Percentiles rank a stretch among this genome's conserved stretches.
phyloP scores from a whole-genome alignment of 1,139 yeast genomes.

The Suhomyces wounanorum region DNA sequence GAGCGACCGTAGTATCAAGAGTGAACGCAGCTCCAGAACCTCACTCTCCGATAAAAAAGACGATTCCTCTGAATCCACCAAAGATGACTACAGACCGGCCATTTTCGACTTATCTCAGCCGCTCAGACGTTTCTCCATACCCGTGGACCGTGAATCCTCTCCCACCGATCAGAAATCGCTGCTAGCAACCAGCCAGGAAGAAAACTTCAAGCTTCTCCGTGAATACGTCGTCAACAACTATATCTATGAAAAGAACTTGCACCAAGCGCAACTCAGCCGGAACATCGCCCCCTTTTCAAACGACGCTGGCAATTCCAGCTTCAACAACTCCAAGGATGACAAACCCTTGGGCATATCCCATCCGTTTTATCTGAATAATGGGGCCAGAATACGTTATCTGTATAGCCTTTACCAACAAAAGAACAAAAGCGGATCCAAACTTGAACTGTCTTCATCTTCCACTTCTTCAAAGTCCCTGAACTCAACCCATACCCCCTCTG shows the following conservation, averaged over 20 bases:
- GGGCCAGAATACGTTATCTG: not conserved
- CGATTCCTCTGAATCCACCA: not conserved
- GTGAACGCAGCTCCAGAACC: not conserved
- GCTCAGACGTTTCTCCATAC: slow-evolving; percentile 31
- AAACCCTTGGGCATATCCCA: not conserved
- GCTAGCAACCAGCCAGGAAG: slow-evolving; percentile 12
- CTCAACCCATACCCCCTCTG: not conserved
- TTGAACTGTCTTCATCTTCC: slow-evolving; percentile 1
- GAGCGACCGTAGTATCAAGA: slow-evolving; percentile 3
- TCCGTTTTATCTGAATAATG: slow-evolving; percentile 5
- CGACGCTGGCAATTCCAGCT: not conserved
- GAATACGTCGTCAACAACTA: slow-evolving; percentile 21
- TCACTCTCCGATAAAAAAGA: slow-evolving; percentile 1
- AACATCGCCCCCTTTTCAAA: slow-evolving; percentile 9
- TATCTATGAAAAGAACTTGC: slow-evolving; percentile 20
- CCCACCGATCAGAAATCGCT: slow-evolving; percentile 4
- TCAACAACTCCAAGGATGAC: not conserved
- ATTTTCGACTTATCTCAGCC: slow-evolving; percentile 42
- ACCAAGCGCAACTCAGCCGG: slow-evolving; percentile 15
- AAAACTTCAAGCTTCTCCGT: slow-evolving; percentile 16
- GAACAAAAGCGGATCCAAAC: not conserved
- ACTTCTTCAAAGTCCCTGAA: slow-evolving; percentile 1
- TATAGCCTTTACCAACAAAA: not conserved
- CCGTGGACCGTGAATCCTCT: slow-evolving; percentile 14
- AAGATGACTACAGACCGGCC: slow-evolving; percentile 38